These are phyloP conservation scores for Phenoliferia sp. DNA, from an alignment of 1,284 basidiomycete species.

Conservation along the genomic window DNA sequence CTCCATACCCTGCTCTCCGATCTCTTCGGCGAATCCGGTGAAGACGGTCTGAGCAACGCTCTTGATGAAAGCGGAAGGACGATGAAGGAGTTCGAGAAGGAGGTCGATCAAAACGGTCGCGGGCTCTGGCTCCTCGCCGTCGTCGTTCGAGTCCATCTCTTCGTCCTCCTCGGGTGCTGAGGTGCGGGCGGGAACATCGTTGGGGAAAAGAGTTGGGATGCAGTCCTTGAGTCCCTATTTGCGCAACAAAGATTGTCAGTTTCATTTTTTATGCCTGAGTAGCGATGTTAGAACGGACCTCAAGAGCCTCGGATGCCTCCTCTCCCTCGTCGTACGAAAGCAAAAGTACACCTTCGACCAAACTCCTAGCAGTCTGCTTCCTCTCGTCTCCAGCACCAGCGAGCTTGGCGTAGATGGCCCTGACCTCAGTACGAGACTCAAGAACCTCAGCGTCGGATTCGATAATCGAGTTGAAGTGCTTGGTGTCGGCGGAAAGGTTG, in stretches of 20 bases:
- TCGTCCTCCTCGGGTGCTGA: slow-evolving; percentile 41
- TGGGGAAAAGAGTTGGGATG: slow-evolving; percentile 36
- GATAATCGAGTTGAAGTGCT: slow-evolving; percentile 59
- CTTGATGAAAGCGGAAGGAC: slow-evolving; percentile 75
- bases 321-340: slow-evolving; percentile 64
- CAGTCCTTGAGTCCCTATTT: slow-evolving; percentile 21
- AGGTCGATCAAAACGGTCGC: slow-evolving; percentile 82
- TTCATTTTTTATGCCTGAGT: not conserved
- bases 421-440: slow-evolving; percentile 50
- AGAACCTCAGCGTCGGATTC: slow-evolving; percentile 51
- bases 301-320: slow-evolving; percentile 55
- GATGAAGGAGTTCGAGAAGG: slow-evolving; percentile 82
- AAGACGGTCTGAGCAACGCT: slow-evolving; percentile 78
- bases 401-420: slow-evolving; percentile 37
- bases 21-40: slow-evolving; percentile 62
- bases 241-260: not conserved
- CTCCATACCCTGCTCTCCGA: slow-evolving; percentile 71
- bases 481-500: slow-evolving; percentile 58
- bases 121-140: slow-evolving; percentile 52
- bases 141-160: slow-evolving; percentile 37
- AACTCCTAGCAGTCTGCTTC: slow-evolving; percentile 18
- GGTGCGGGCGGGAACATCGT: slow-evolving; percentile 26
- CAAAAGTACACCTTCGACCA: slow-evolving; percentile 53
- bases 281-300: slow-evolving; percentile 49
- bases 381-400: slow-evolving; percentile 28